Base-by-base conservation (phyloP, 148 eudicot genomes). In the Talinum fruticosum region DNA sequence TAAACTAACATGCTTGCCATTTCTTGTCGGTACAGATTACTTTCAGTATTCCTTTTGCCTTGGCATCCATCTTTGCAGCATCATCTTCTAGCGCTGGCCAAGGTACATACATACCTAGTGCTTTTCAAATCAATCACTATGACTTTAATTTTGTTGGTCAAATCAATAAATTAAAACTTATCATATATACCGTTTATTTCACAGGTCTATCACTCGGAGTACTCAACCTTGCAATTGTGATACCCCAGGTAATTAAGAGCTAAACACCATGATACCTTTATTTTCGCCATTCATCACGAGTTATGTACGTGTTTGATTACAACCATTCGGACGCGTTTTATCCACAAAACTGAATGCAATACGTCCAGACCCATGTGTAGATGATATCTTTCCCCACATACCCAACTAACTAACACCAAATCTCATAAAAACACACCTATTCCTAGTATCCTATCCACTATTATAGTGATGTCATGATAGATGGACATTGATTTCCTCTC, bases 331-430 rank as follows among this genome's bases (percentile, higher is more conserved):
- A 62, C 30, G 66, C 66, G 8, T 62, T 28, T n/a, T 28, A 62
- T 62, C 66, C 33, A 62, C 33, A 26, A 26, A n/a, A 62, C 66
- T 28, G n/a, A 59, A 59, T 59, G 29, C 64, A 23, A 12, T 59
- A 51, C 16, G 57, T 21, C 57, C 57, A 14, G 47, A 41, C 47
- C 47, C 57, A 18, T 59, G 12, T 29, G 2, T 59, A 14, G 47
- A 41, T 24, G 6, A 23, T n/a, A n/a, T 6, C 14, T 53, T 37
- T 5, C 32, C 45, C 12, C 53, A 28, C 61, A 36, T 6, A 73
- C 71, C n/a, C n/a, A n/a, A n/a, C n/a, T n/a, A 75, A 69, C 77
- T 61, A 75, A 66, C 73, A 59, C 54, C 75, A 75, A 80, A 62
- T 75, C 57, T n/a, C 77, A 59, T 59, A 13, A 59, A 59, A 28